A percentile compares a stretch with the other conserved stretches of the same genome.
Conservation (phyloP, 176 grass and related monocot species). For the Juncus effusus region DNA sequence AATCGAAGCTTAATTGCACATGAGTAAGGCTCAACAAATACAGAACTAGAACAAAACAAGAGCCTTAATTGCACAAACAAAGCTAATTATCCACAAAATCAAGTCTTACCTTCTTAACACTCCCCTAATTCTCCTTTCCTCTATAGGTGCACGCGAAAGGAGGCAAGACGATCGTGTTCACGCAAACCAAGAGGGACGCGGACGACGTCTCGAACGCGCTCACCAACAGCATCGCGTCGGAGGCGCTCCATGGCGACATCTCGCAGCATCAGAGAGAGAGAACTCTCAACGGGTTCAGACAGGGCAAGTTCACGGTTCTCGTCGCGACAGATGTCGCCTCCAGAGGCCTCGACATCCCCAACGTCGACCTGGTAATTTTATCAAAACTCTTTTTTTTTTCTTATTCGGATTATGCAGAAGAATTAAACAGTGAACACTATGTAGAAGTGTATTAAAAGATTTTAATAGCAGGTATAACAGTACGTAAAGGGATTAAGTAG, state of each 20-base stretch:
- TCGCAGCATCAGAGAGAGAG: conserved; percentile 98
- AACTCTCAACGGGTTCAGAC: conserved; percentile 87
- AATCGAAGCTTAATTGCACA: too few relatives aligned
- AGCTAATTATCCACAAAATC: too few relatives aligned
- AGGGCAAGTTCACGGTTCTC: conserved; percentile 97
- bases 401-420: not conserved
- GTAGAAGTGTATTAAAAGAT: too few relatives aligned
- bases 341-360: conserved; percentile 96
- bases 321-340: conserved; percentile 98
- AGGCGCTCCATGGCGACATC: conserved; percentile 98
- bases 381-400: conserved; percentile 29
- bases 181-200: conserved; percentile 84
- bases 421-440: too few relatives aligned
- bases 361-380: conserved; percentile 87
- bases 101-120: not conserved
- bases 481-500: too few relatives aligned
- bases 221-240: conserved; percentile 85
- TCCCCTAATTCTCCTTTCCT: not conserved
- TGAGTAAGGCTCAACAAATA: too few relatives aligned
- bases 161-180: conserved; percentile 99
- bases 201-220: conserved; percentile 84
- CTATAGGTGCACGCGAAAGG: conserved; percentile 92
- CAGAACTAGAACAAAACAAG: too few relatives aligned
- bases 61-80: too few relatives aligned
- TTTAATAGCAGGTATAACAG: too few relatives aligned